Evolutionary conservation across 768 basidiomycete species (phyloP).

Genomic region (Amyloporia xantha): DNA sequence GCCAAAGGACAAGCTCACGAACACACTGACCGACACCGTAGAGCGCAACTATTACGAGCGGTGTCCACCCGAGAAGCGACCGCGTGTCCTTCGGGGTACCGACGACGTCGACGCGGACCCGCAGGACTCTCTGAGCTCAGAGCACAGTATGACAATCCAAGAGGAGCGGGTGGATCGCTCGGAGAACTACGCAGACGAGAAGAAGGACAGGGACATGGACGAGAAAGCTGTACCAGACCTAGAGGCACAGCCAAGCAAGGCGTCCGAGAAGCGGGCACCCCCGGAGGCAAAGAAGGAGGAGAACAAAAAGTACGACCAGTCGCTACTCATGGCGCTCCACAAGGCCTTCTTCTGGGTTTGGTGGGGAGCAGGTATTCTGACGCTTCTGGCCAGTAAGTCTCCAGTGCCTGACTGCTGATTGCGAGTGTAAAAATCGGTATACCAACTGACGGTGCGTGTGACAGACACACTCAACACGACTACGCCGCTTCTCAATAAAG

Average conservation of each 20-base stretch:
- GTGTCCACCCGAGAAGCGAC: constrained; percentile 44
- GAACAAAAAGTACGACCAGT: constrained; percentile 40
- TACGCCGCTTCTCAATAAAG: constrained; percentile 51
- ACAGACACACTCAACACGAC: constrained; percentile 44
- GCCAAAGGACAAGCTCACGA: constrained; percentile 32
- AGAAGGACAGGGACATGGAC: not conserved
- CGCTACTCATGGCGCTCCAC: constrained; percentile 42
- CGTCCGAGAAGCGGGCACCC: not conserved
- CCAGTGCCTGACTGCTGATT: not conserved
- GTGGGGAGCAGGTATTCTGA: constrained; percentile 42
- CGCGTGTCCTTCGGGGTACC: constrained; percentile 14
- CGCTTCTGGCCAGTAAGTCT: constrained; percentile 30
- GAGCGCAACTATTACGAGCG: constrained; percentile 43
- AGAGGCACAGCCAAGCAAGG: not conserved
- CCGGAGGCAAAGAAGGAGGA: not conserved
- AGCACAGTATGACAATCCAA: not conserved
- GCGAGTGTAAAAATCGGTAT: not conserved
- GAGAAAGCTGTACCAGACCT: not conserved
- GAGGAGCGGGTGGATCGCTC: not conserved
- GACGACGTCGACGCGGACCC: not conserved
- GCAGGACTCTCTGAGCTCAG: not conserved
- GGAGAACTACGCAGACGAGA: not conserved
- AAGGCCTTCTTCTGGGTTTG: constrained; percentile 40
- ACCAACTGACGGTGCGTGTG: not conserved
- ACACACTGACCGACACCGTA: constrained; percentile 32